phyloP scores from a whole-genome alignment of 805 yeast species.

The Metschnikowia hibisci region DNA sequence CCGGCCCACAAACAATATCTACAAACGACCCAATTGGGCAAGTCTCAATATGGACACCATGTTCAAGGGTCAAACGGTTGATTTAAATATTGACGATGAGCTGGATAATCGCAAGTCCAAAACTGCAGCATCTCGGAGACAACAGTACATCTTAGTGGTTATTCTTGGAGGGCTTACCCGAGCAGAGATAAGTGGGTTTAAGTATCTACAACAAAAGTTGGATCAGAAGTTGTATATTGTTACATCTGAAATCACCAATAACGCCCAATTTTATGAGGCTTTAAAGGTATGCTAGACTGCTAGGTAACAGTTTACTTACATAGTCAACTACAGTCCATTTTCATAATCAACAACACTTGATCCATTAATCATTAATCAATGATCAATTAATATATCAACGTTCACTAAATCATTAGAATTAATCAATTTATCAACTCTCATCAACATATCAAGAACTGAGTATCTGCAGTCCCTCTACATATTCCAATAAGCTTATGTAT shows the following conservation, averaged over 20 bases:
- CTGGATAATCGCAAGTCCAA: constrained; percentile 19
- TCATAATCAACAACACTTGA: too few species aligned
- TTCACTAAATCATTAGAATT: too few species aligned
- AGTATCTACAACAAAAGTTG: constrained; percentile 51
- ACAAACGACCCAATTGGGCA: constrained; percentile 43
- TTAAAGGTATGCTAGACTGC: background rate
- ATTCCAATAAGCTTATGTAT: too few species aligned
- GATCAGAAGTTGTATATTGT: constrained; percentile 40
- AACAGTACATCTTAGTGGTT: constrained; percentile 43
- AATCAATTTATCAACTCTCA: too few species aligned
- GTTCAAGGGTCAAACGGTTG: constrained; percentile 40
- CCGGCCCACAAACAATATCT: constrained; percentile 35
- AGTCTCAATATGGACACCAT: constrained; percentile 37
- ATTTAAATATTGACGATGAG: constrained; percentile 31
- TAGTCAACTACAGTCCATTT: background rate
- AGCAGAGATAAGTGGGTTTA: constrained; percentile 73
- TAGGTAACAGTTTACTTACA: background rate
- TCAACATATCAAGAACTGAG: too few species aligned
- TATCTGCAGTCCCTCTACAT: too few species aligned
- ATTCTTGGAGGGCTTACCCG: constrained; percentile 83
- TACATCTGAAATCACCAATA: constrained; percentile 42
- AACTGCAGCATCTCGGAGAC: constrained; percentile 6
- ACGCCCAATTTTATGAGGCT: constrained; percentile 23
- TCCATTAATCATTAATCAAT: too few species aligned
- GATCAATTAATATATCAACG: too few species aligned